Base-by-base conservation (phyloP, 495 filamentous ascomycete species). In the Achaetomiella virescens region DNA sequence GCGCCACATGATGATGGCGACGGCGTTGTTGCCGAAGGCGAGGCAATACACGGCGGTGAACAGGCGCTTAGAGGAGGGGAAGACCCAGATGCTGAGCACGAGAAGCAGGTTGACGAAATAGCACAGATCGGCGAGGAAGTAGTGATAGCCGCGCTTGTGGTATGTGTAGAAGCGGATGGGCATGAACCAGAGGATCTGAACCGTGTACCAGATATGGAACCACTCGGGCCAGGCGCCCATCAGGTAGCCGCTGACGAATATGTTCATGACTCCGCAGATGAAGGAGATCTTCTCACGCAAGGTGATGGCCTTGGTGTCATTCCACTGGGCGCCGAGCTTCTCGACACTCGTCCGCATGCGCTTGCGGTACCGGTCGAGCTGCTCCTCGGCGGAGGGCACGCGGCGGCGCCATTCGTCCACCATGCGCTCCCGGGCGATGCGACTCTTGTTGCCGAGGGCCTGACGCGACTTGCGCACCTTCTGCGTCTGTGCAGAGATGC, bases 1-100 rank as follows among this genome's bases (percentile, higher is more conserved):
- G 53, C 93, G 84, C 93, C 93, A 98, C 92, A 98, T 97, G 58
- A 93, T 95, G 70, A 98, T 97, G 17, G 93, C 93, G 47, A 95
- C 84, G 45, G 93, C 93, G 67, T 98, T 98, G 71, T 98, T 98
- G 52, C 93, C 93, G 56, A 86, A 91, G 17, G 90, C 88, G 51
- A 98, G 77, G 62, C 93, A 97, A 69, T 88, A 97, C 12, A 90
- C 88, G 60, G 89, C 86, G 60, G 96, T 95, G 68, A 98, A 91
- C 15, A 98, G 78, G 46, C 93, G 84, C 66, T 95, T 95, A 17
- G 91, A 97, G 27, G 81, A 73, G 0, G 93, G 95, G 64, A 96
- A 96, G 21, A 89, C 77, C 91, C 92, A 98, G 48, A 98, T 79
- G 57, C 81, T 85, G 57, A 93, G 78, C 62, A 95, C 72, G 38